These are phyloP conservation scores for Penicillium palitans DNA, from an alignment of 2,329 filamentous ascomycete species.

Conservation along the genomic window DNA sequence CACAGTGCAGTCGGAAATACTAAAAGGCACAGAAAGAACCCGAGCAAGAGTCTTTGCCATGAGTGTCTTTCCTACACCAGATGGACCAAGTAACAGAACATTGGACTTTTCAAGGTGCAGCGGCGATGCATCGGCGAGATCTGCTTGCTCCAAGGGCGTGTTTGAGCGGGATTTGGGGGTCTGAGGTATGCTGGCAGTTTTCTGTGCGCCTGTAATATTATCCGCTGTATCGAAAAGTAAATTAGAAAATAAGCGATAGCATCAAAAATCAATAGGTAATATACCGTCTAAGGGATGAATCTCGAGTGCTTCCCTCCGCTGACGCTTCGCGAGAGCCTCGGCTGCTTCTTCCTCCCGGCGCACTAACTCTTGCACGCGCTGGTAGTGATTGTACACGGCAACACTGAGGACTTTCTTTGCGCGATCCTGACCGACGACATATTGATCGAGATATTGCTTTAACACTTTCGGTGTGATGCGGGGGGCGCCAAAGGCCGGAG, in stretches of 20 bases:
- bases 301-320: slow-evolving; percentile 67
- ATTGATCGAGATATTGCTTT: slow-evolving; percentile 90
- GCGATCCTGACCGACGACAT: slow-evolving; percentile 92
- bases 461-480: slow-evolving; percentile 64
- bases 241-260: background rate
- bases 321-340: slow-evolving; percentile 68
- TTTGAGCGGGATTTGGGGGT: slow-evolving; percentile 25
- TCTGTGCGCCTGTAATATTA: slow-evolving; percentile 63
- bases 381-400: slow-evolving; percentile 95
- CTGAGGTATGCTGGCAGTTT: slow-evolving; percentile 47
- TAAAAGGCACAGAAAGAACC: slow-evolving; percentile 91
- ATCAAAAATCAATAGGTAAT: slow-evolving; percentile 3
- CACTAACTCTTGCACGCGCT: slow-evolving; percentile 74
- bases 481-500: slow-evolving; percentile 58
- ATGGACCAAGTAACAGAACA: slow-evolving; percentile 83
- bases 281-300: slow-evolving; percentile 77
- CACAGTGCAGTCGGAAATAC: slow-evolving; percentile 92
- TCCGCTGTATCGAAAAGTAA: slow-evolving; percentile 41
- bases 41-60: slow-evolving; percentile 87
- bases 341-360: slow-evolving; percentile 77
- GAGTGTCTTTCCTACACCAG: slow-evolving; percentile 93
- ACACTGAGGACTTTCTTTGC: slow-evolving; percentile 90
- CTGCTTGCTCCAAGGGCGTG: slow-evolving; percentile 36
- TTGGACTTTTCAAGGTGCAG: slow-evolving; percentile 95
- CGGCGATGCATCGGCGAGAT: slow-evolving; percentile 55